Evolutionary conservation across 306 rosid species (phyloP).

Genomic region (Arachis stenosperma): DNA sequence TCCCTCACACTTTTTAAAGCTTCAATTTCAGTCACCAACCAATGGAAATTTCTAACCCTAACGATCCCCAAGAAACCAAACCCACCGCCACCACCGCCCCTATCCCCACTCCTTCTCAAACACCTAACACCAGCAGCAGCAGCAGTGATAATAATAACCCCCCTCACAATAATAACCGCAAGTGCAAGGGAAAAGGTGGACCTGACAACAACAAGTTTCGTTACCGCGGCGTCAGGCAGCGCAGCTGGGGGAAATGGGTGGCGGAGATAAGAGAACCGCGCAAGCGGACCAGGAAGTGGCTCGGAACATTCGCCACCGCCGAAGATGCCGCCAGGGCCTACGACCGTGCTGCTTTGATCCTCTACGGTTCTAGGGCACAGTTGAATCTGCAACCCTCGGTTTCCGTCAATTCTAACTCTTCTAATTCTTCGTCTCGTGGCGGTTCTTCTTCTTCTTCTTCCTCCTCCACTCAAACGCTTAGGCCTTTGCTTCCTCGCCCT

Average conservation of each 20-base stretch:
- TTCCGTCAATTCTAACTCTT: conserved; percentile 23
- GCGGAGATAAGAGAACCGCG: conserved; percentile 99
- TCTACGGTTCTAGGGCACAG: conserved; percentile 86
- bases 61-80: conserved; percentile 37
- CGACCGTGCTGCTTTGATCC: conserved; percentile 90
- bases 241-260: conserved; percentile 99
- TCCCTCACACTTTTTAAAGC: conserved; percentile 22
- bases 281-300: conserved; percentile 90
- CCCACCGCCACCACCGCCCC: conserved; percentile 42
- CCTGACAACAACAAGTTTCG: conserved; percentile 93
- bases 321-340: conserved; percentile 95
- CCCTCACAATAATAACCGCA: conserved; percentile 16
- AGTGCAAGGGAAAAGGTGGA: conserved; percentile 83
- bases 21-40: conserved; percentile 32
- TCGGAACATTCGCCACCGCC: conserved; percentile 90
- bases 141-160: background rate
- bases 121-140: conserved; percentile 6
- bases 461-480: conserved; percentile 65
- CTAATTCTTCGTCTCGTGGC: conserved; percentile 42
- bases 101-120: conserved; percentile 33
- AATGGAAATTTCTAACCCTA: conserved; percentile 48
- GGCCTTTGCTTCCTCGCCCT: conserved; percentile 83
- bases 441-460: conserved; percentile 50
- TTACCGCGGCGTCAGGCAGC: conserved; percentile 88
- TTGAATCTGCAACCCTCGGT: conserved; percentile 75